These are phyloP conservation scores for Geotrichum aggregatum DNA, from an alignment of 1,139 yeast genomes.

Conservation along the genomic window DNA sequence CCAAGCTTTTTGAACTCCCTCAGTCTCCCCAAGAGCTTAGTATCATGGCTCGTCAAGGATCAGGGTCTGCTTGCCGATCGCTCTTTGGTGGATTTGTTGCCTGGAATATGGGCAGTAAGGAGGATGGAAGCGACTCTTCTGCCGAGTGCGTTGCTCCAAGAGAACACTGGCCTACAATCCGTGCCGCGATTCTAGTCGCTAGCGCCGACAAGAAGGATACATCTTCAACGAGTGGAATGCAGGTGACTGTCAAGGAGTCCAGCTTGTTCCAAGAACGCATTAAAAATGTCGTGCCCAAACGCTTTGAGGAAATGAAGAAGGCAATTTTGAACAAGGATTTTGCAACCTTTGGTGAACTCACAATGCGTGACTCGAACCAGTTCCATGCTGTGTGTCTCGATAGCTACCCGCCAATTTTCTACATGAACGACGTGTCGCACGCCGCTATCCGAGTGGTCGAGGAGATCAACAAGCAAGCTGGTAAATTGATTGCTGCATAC, in stretches of 20 bases:
- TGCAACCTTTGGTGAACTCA: slow-evolving; percentile 73
- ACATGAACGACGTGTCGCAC: slow-evolving; percentile 91
- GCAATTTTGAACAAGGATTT: slow-evolving; percentile 72
- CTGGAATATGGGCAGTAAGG: slow-evolving; percentile 87
- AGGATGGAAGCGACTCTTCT: slow-evolving; percentile 80
- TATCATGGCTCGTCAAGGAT: slow-evolving; percentile 93
- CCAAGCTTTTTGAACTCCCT: slow-evolving; percentile 75
- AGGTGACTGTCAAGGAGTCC: slow-evolving; percentile 83
- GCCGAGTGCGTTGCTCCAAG: slow-evolving; percentile 87
- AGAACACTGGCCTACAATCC: slow-evolving; percentile 87
- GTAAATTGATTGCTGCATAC: slow-evolving; percentile 78
- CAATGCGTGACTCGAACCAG: slow-evolving; percentile 94
- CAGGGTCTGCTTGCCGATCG: slow-evolving; percentile 97
- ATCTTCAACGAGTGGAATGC: slow-evolving; percentile 95
- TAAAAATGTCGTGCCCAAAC: slow-evolving; percentile 71
- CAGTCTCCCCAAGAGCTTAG: slow-evolving; percentile 79
- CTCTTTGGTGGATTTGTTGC: slow-evolving; percentile 96
- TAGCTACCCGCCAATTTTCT: slow-evolving; percentile 91
- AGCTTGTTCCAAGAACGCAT: slow-evolving; percentile 78
- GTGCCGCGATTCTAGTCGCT: slow-evolving; percentile 87
- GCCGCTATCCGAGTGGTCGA: slow-evolving; percentile 80
- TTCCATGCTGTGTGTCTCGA: slow-evolving; percentile 97
- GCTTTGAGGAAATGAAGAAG: slow-evolving; percentile 77
- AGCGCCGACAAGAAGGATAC: slow-evolving; percentile 92
- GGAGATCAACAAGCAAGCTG: slow-evolving; percentile 59